Evolutionary conservation across 2,329 filamentous ascomycete genomes (phyloP).

Genomic region (Hypoxylon sp.): DNA sequence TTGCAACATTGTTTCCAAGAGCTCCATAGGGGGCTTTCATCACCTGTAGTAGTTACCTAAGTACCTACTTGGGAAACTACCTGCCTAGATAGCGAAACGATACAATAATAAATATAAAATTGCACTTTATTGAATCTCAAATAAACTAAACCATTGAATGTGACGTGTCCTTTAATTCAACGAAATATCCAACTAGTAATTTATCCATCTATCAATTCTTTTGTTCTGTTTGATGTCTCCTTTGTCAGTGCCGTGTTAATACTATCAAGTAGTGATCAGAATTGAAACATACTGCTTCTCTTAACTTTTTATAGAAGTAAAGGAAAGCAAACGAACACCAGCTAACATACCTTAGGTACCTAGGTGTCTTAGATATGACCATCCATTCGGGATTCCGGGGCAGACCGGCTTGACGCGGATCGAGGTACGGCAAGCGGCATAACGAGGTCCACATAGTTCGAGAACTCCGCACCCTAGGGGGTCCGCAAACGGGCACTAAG

Average conservation of each 20-base stretch:
- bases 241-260: background rate
- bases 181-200: background rate
- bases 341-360: too few relatives aligned
- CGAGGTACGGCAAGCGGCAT: constrained; percentile 13
- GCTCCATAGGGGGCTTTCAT: background rate
- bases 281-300: too few relatives aligned
- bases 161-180: background rate
- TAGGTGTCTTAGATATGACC: background rate
- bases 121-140: background rate
- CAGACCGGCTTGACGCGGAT: constrained; percentile 11
- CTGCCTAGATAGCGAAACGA: background rate
- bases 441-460: constrained; percentile 14
- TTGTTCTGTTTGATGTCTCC: background rate
- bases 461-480: constrained; percentile 28
- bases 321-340: too few relatives aligned
- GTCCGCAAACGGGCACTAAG: constrained; percentile 15
- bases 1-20: background rate
- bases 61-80: too few relatives aligned
- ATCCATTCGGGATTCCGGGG: background rate
- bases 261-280: too few relatives aligned
- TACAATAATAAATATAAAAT: background rate
- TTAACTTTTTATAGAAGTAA: too few relatives aligned
- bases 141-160: too few relatives aligned
- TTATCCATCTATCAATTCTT: background rate
- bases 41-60: background rate